Conservation (phyloP, 495 filamentous ascomycete species). For the Penicillium desertorum region DNA sequence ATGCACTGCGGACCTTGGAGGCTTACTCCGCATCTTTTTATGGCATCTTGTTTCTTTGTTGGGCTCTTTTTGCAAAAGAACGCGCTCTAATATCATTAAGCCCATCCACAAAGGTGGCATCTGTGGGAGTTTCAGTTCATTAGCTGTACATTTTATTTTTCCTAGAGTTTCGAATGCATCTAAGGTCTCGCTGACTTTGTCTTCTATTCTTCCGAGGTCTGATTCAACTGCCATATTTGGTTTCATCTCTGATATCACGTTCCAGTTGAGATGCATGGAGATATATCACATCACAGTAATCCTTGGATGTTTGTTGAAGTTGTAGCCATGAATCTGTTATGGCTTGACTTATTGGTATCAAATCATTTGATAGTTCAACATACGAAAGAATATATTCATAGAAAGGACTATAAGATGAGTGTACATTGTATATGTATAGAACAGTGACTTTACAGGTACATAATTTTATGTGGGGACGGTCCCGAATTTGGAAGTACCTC, state of each 20-base stretch:
- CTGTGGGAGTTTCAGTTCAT: conserved; percentile 18
- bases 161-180: conserved; percentile 24
- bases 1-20: conserved; percentile 11
- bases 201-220: background rate
- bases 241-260: background rate
- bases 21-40: conserved; percentile 1
- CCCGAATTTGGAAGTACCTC: conserved; percentile 4
- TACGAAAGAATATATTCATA: background rate
- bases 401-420: background rate
- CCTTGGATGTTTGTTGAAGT: background rate
- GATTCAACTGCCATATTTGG: background rate
- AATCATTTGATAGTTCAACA: background rate
- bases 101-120: conserved; percentile 28
- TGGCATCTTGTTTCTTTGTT: conserved; percentile 7
- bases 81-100: conserved; percentile 22
- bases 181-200: conserved; percentile 1
- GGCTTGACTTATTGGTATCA: background rate
- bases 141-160: conserved; percentile 21
- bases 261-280: background rate
- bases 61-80: conserved; percentile 2
- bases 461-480: background rate
- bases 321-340: background rate
- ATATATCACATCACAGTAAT: background rate
- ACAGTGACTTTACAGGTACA: conserved; percentile 3
- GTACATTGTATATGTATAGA: background rate